Evolutionary conservation across 2,329 filamentous ascomycete species (phyloP).

Genomic region (Scedosporium boydii): DNA sequence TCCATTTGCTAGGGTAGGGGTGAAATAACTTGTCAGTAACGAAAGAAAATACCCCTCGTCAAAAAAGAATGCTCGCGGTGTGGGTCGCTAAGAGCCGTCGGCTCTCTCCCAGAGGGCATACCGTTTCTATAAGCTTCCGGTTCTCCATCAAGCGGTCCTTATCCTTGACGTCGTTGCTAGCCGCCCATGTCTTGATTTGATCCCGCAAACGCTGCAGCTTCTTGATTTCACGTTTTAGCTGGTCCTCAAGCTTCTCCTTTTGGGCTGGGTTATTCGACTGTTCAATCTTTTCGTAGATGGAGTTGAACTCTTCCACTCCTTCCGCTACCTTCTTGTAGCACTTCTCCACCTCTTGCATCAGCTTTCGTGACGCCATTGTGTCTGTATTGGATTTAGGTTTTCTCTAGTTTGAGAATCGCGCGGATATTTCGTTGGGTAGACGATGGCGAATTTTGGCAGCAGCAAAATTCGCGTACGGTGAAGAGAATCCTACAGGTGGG

Average conservation of each 20-base stretch:
- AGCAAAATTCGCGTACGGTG: not conserved
- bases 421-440: not conserved
- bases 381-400: not conserved
- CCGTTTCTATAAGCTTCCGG: conserved; percentile 93
- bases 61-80: too few species aligned
- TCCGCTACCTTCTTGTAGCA: conserved; percentile 98
- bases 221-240: conserved; percentile 98
- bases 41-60: not conserved
- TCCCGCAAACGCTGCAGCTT: conserved; percentile 95
- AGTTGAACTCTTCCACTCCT: conserved; percentile 84
- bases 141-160: conserved; percentile 92
- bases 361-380: conserved; percentile 88
- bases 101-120: conserved; percentile 33
- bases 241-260: conserved; percentile 97
- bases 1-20: conserved; percentile 77
- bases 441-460: not conserved
- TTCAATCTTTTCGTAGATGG: conserved; percentile 96
- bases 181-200: conserved; percentile 99
- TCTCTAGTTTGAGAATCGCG: not conserved
- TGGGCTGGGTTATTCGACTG: conserved; percentile 86
- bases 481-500: not conserved
- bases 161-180: conserved; percentile 98
- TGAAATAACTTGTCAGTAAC: not conserved
- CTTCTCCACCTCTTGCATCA: conserved; percentile 97
- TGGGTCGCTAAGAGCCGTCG: not conserved